These are phyloP conservation scores for Ogataea nitratoaversa DNA, from an alignment of 805 yeast genomes.

Conservation along the genomic window DNA sequence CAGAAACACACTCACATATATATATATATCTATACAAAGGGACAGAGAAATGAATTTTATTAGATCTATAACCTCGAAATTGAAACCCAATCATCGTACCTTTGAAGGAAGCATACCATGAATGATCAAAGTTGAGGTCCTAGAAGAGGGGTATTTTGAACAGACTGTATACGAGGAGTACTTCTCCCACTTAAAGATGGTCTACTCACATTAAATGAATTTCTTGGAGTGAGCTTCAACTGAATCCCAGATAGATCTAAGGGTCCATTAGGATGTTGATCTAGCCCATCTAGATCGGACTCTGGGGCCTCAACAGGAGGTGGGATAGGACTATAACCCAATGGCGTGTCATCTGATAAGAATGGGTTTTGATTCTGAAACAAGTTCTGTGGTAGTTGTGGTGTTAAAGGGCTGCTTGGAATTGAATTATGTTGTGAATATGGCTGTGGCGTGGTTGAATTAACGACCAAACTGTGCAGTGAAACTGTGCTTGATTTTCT, in stretches of 20 bases:
- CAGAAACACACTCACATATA: no score
- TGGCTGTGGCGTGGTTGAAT: conserved; percentile 30
- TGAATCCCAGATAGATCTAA: conserved; percentile 12
- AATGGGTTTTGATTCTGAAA: conserved; percentile 15
- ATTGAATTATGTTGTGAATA: conserved; percentile 4
- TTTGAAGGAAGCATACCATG: no score
- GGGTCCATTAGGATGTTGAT: conserved; percentile 3
- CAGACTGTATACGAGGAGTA: conserved; percentile 9
- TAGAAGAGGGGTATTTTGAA: conserved; percentile 9
- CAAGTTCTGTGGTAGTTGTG: conserved; percentile 2
- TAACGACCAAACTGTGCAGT: conserved; percentile 10
- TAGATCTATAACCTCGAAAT: no score
- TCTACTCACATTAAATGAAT: conserved; percentile 10
- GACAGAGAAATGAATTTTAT: no score
- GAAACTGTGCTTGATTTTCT: conserved; percentile 27
- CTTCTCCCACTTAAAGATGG: conserved; percentile 8
- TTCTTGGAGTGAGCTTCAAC: conserved; percentile 23
- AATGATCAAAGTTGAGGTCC: conserved; percentile 9
- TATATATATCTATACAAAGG: no score
- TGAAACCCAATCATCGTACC: no score
- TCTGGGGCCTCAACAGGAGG: conserved; percentile 10
- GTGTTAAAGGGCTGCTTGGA: conserved; percentile 6
- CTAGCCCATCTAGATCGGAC: conserved; percentile 5
- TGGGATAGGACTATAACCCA: conserved; percentile 15
- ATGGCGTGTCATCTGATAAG: conserved; percentile 5